These are phyloP conservation scores for Populus pruinosa DNA, from an alignment of 345 rosid species.

Conservation along the genomic window DNA sequence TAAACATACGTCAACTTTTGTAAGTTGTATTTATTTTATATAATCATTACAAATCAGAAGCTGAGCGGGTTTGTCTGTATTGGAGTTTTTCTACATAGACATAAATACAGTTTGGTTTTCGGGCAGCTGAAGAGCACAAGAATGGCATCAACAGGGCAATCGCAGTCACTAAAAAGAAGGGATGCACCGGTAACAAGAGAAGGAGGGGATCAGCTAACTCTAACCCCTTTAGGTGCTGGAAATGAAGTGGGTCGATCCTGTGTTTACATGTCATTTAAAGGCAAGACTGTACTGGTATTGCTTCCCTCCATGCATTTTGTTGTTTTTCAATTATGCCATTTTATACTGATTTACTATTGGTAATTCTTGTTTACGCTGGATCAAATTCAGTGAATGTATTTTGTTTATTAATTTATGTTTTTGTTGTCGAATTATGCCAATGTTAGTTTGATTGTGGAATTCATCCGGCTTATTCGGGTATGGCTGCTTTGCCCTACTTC, in stretches of 20 bases:
- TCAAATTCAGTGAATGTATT: not conserved
- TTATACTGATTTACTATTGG: not conserved
- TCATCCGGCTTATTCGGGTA: slow-evolving; percentile 83
- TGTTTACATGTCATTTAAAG: slow-evolving; percentile 81
- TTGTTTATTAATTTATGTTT: not conserved
- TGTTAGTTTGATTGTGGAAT: slow-evolving; percentile 88
- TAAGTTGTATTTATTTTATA: no score
- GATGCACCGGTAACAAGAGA: slow-evolving; percentile 61
- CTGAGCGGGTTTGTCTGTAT: no score
- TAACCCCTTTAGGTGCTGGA: slow-evolving; percentile 89
- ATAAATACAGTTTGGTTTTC: no score
- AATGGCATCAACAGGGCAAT: slow-evolving; percentile 55
- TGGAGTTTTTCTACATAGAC: no score
- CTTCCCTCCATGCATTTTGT: not conserved
- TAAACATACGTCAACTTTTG: no score
- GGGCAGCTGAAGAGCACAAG: not conserved
- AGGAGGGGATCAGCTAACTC: slow-evolving; percentile 61
- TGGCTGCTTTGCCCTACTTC: slow-evolving; percentile 91
- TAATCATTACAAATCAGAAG: no score
- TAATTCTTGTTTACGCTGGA: not conserved
- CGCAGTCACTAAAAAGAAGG: slow-evolving; percentile 53
- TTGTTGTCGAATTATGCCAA: not conserved
- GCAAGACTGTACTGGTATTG: slow-evolving; percentile 64
- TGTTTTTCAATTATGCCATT: not conserved
- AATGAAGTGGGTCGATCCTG: slow-evolving; percentile 95